Conservation (phyloP, 2,329 filamentous ascomycete species). For the Akanthomyces lecanii region DNA sequence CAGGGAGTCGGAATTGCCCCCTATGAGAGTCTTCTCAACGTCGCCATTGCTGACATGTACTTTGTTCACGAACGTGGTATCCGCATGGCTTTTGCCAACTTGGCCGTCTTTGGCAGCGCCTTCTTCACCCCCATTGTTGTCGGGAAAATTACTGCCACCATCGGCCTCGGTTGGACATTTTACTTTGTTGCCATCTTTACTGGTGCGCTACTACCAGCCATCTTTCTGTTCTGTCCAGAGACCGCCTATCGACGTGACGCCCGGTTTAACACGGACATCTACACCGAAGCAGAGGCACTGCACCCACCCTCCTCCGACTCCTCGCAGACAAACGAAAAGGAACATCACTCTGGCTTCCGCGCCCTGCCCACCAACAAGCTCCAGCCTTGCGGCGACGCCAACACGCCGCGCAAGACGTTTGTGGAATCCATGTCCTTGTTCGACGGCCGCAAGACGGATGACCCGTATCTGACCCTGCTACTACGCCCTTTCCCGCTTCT, state of each 20-base stretch:
- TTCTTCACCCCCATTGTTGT: slow-evolving; percentile 81
- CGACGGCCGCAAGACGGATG: slow-evolving; percentile 76
- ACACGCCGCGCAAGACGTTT: slow-evolving; percentile 54
- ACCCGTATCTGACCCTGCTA: slow-evolving; percentile 61
- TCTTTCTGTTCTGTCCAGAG: slow-evolving; percentile 80
- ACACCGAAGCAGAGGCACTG: slow-evolving; percentile 31
- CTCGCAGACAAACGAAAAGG: slow-evolving; percentile 13
- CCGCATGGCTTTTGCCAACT: slow-evolving; percentile 75
- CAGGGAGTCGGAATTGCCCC: slow-evolving; percentile 85
- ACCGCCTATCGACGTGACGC: slow-evolving; percentile 69
- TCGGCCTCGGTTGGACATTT: slow-evolving; percentile 87
- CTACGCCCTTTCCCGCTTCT: slow-evolving; percentile 79
- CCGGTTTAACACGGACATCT: slow-evolving; percentile 65
- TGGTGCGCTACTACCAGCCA: slow-evolving; percentile 61
- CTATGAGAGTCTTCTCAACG: slow-evolving; percentile 86
- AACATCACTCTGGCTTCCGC: slow-evolving; percentile 25
- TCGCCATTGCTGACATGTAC: slow-evolving; percentile 83
- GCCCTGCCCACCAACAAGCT: slow-evolving; percentile 29
- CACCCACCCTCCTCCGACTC: slow-evolving; percentile 6
- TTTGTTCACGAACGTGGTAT: slow-evolving; percentile 80
- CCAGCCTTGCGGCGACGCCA: slow-evolving; percentile 32
- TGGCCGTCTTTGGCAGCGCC: slow-evolving; percentile 53
- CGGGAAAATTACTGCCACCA: slow-evolving; percentile 71
- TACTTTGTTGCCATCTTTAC: slow-evolving; percentile 84
- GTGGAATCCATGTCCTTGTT: slow-evolving; percentile 62